Conservation (phyloP, 2,329 filamentous ascomycete species). For the Aspergillus tamarii region DNA sequence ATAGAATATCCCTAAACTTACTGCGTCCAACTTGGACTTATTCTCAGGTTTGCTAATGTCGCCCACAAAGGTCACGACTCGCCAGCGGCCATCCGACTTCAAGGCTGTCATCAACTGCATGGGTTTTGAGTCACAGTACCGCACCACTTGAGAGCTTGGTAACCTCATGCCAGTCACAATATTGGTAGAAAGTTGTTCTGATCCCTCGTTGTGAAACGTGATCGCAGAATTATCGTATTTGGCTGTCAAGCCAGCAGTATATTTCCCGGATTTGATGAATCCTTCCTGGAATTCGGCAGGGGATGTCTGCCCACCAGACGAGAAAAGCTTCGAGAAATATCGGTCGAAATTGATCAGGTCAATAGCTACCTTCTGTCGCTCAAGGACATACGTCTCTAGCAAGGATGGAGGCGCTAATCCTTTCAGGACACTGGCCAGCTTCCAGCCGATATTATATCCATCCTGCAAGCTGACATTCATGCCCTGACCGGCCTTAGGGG, state of each 20-base stretch:
- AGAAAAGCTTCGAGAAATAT: constrained; percentile 58
- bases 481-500: constrained; percentile 71
- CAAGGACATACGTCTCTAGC: constrained; percentile 57
- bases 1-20: constrained; percentile 25
- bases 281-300: constrained; percentile 57
- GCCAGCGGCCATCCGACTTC: constrained; percentile 57
- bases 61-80: constrained; percentile 54
- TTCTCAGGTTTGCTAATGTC: constrained; percentile 39
- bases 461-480: constrained; percentile 61
- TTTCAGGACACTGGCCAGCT: constrained; percentile 55
- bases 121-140: constrained; percentile 62
- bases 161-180: constrained; percentile 53
- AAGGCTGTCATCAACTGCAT: constrained; percentile 56
- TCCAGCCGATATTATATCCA: constrained; percentile 64
- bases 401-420: constrained; percentile 48
- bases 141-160: constrained; percentile 61
- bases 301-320: constrained; percentile 46
- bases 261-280: constrained; percentile 62
- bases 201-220: constrained; percentile 41
- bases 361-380: constrained; percentile 56
- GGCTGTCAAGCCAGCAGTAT: constrained; percentile 63
- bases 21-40: constrained; percentile 40
- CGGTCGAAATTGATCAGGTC: constrained; percentile 66
- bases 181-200: constrained; percentile 40
- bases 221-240: constrained; percentile 57